Conservation (phyloP, 1,139 yeast species). For the Debaryomyces singareniensis region DNA sequence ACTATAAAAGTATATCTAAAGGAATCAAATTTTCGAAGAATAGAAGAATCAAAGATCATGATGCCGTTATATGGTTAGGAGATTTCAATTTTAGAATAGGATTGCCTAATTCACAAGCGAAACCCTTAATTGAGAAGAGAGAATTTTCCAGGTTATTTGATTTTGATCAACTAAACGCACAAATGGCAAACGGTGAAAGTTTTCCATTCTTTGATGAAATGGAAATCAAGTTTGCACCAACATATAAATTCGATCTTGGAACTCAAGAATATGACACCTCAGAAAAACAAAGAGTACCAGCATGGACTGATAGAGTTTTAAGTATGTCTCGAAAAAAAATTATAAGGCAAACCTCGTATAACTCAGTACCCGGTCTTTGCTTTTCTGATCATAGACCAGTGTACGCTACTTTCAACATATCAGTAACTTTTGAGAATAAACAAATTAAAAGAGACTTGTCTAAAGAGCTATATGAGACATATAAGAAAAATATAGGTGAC, state of each 20-base stretch:
- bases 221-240: conserved; percentile 74
- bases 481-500: conserved; percentile 39
- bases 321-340: conserved; percentile 41
- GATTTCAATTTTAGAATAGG: conserved; percentile 85
- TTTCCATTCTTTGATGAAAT: conserved; percentile 69
- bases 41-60: conserved; percentile 60
- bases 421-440: conserved; percentile 67
- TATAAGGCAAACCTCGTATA: conserved; percentile 60
- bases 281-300: conserved; percentile 89
- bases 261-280: conserved; percentile 72
- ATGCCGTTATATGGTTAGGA: conserved; percentile 86
- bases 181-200: conserved; percentile 64
- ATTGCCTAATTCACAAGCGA: conserved; percentile 62
- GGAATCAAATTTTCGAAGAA: conserved; percentile 48
- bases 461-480: conserved; percentile 52
- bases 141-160: conserved; percentile 52
- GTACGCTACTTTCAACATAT: conserved; percentile 65
- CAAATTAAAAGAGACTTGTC: conserved; percentile 51
- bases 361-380: conserved; percentile 50
- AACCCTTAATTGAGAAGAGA: conserved; percentile 44
- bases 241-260: conserved; percentile 89
- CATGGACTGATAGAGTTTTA: conserved; percentile 89
- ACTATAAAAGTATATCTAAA: conserved; percentile 63
- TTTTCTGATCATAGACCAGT: conserved; percentile 97
- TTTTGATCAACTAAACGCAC: conserved; percentile 70